These are phyloP conservation scores for Hansenula anomala DNA, from an alignment of 1,139 yeast genomes.

Conservation along the genomic window DNA sequence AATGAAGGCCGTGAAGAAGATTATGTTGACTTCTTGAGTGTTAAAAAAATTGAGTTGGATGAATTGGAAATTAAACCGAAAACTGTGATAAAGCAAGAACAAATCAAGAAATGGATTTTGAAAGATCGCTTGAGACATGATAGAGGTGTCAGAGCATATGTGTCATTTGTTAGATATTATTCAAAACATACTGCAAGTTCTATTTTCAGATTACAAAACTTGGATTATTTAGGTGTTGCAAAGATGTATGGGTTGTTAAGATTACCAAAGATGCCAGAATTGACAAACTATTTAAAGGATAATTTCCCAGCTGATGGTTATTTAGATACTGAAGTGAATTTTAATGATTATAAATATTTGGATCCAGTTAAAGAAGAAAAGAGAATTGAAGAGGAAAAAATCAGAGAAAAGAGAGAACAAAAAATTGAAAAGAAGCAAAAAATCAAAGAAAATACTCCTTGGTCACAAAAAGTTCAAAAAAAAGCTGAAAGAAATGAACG, in stretches of 20 bases:
- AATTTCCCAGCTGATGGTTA: slow-evolving; percentile 62
- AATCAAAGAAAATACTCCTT: slow-evolving; percentile 58
- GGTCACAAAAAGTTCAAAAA: slow-evolving; percentile 69
- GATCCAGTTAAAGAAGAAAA: slow-evolving; percentile 61
- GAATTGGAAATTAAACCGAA: slow-evolving; percentile 25
- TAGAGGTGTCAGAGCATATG: slow-evolving; percentile 71
- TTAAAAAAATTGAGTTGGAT: slow-evolving; percentile 57
- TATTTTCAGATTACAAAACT: slow-evolving; percentile 67
- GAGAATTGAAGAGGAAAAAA: slow-evolving; percentile 54
- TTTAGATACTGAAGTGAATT: slow-evolving; percentile 47
- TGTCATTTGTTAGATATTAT: slow-evolving; percentile 79
- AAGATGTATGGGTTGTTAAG: slow-evolving; percentile 75
- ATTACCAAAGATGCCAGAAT: slow-evolving; percentile 94
- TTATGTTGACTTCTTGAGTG: slow-evolving; percentile 74
- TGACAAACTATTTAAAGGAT: slow-evolving; percentile 44
- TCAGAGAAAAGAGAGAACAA: slow-evolving; percentile 32
- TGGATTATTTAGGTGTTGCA: slow-evolving; percentile 74
- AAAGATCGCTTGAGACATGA: slow-evolving; percentile 80
- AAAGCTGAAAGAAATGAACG: slow-evolving; percentile 64
- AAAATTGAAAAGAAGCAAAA: slow-evolving; percentile 45
- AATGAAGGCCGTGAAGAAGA: slow-evolving; percentile 76
- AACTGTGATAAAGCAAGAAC: slow-evolving; percentile 10
- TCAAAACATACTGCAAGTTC: slow-evolving; percentile 89
- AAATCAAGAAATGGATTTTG: slow-evolving; percentile 54
- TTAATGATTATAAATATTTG: slow-evolving; percentile 62